phyloP scores from a whole-genome alignment of 1,284 basidiomycete genomes.

The Pterulicium gracile region DNA sequence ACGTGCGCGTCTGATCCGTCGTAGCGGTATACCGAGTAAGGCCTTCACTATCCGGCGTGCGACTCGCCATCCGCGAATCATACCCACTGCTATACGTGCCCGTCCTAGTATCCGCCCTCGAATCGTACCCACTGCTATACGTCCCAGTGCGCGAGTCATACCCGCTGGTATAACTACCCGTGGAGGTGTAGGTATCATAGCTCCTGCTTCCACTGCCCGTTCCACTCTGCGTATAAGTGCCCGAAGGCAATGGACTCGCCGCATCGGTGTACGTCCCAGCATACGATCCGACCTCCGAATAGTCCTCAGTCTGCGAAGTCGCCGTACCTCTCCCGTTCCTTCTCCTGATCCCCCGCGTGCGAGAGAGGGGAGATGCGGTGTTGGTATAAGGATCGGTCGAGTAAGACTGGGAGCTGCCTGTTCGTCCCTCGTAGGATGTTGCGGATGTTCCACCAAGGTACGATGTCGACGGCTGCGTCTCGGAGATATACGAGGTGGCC shows the following conservation, averaged over 20 bases:
- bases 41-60: too few relatives aligned
- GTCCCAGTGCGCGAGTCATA: background rate
- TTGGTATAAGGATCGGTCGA: conserved; percentile 10
- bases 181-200: conserved; percentile 13
- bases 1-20: background rate
- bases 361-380: conserved; percentile 26
- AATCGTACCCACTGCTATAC: background rate
- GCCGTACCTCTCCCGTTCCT: too few relatives aligned
- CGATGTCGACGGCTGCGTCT: conserved; percentile 31
- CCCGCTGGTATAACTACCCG: conserved; percentile 6
- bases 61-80: too few relatives aligned
- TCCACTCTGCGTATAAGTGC: conserved; percentile 10
- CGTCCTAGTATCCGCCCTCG: background rate
- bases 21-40: too few relatives aligned
- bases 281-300: background rate
- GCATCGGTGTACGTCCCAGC: background rate
- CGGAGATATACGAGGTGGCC: background rate
- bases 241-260: conserved; percentile 13
- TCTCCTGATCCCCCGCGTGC: conserved; percentile 48
- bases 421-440: background rate
- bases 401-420: background rate
- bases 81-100: background rate
- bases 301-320: too few relatives aligned
- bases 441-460: conserved; percentile 44
- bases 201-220: background rate